Base-by-base conservation (phyloP, 176 grass and related monocot species). In the Aegilops speltoides region DNA sequence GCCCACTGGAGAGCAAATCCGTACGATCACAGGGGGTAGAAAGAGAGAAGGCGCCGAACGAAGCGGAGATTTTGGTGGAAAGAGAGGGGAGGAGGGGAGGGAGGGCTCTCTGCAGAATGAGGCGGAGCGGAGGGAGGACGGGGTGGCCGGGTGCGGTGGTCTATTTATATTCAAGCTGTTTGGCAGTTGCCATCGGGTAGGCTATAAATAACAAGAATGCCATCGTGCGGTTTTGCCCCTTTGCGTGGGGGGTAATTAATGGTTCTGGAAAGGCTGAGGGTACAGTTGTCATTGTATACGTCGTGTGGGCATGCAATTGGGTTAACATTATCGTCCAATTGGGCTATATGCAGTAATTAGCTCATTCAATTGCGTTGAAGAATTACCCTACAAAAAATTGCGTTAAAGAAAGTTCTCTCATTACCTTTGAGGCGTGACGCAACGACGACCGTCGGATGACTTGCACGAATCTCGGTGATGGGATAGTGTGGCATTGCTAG, bases 1-100 rank as follows among this genome's bases (percentile, higher is more conserved):
- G 10, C 66, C 62, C 70, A 57, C 72, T 0, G 8, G n/a, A 36
- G 23, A 79, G 80, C 79, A 90, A 69, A 37, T 82, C 20, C n/a
- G 68, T 78, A 72, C 87, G 73, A 86, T 33, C 36, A 2, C 14
- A 29, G 20, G 41, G 12, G 34, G 3, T 0, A 57, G 19, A 22
- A 2, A 22, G 19, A 22, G 19, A 59, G 54, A 59, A 19, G 70
- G 50, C 23, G 50, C 5, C 54, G 38, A 69, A 85, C 62, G 79
- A 33, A 7, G 33, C 69, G 59, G 10, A 24, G 32, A 77, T 59
- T 54, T 8, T 14, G 36, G 54, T 25, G n/a, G 34, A 26, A 40
- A 68, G 32, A 61, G 26, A 3, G 3, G 7, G 64, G 16, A 13
- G 31, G 16, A 54, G 2, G 3, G 9, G 31, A 17, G 41, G 41